These are phyloP conservation scores for Fonsecaea erecta DNA, from an alignment of 2,329 filamentous ascomycete species.

Conservation along the genomic window DNA sequence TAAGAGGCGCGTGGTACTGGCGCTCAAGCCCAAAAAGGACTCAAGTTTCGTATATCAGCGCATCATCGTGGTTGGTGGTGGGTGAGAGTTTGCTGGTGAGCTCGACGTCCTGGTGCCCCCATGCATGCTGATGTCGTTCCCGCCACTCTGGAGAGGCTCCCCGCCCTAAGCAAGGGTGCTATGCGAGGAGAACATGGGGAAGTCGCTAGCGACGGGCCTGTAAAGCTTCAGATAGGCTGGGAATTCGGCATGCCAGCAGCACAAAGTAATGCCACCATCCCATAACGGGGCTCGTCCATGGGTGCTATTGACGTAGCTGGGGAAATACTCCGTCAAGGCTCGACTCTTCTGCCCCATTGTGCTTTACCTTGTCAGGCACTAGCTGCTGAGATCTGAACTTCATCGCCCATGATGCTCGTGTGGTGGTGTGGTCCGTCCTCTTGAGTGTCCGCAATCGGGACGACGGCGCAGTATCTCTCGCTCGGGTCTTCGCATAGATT, in stretches of 20 bases:
- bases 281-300: not conserved
- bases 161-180: conserved; percentile 2
- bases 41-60: conserved; percentile 7
- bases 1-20: conserved; percentile 13
- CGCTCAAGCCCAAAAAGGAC: not conserved
- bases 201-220: conserved; percentile 24
- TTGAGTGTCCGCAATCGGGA: not conserved
- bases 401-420: not conserved
- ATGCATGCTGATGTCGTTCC: conserved; percentile 16
- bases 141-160: not conserved
- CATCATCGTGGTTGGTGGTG: conserved; percentile 10
- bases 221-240: conserved; percentile 10
- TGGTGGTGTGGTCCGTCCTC: not conserved
- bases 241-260: conserved; percentile 14
- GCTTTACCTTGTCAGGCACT: conserved; percentile 1
- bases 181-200: conserved; percentile 18
- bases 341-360: conserved; percentile 4
- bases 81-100: conserved; percentile 3
- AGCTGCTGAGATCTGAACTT: not conserved
- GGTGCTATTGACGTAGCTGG: conserved; percentile 18
- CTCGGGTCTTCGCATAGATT: conserved; percentile 1
- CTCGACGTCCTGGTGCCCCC: conserved; percentile 9
- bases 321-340: conserved; percentile 1
- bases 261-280: not conserved
- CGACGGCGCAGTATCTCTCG: not conserved